Evolutionary conservation across 2,329 filamentous ascomycete genomes (phyloP), one percentile per base, ranked within the genome.

Genomic region (Leptoxyphium fumago): DNA sequence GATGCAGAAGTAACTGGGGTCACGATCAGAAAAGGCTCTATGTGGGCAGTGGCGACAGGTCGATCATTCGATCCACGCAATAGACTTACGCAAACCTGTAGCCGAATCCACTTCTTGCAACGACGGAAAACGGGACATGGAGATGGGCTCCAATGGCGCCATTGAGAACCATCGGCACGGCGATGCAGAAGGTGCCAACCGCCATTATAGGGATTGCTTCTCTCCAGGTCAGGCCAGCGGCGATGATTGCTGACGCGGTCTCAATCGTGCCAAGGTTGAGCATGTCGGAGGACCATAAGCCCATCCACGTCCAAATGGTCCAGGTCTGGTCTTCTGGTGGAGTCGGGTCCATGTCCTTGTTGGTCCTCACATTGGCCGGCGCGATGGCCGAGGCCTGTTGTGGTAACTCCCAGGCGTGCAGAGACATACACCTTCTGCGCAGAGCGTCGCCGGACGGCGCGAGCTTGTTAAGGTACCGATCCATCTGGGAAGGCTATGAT

Each of bases 111-210:
- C 40, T 42, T n/a, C 49, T 48, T 14, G 45, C 41, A 36, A 45
- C 43, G n/a, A 51, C 49, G n/a, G 46, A 40, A 29, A 50, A 41
- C 18, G 71, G 70, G 2, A 67, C 63, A 52, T 74, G 68, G 48
- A 74, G 67, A 50, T 61, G 61, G 9, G 62, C 60, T 18, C 63
- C 66, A 40, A 77, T 67, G 11, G 72, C 68, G n/a, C 46, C 75
- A 50, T 75, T 78, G 10, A 72, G 64, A 13, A 74, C 73, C 39
- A 78, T 79, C 17, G 80, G 73, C 38, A 74, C 64, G 32, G 70
- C 70, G 43, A 74, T 67, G 46, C 72, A 69, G 55, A 71, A 65
- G 56, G 70, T 71, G 6, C 61, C 67, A 8, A 71, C 54, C 8
- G 66, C 68, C 40, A 72, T 67, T 45, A 74, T 77, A 38, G 61